These are phyloP conservation scores for Termitomyces sp. DNA, from an alignment of 1,284 basidiomycete species.

Conservation along the genomic window DNA sequence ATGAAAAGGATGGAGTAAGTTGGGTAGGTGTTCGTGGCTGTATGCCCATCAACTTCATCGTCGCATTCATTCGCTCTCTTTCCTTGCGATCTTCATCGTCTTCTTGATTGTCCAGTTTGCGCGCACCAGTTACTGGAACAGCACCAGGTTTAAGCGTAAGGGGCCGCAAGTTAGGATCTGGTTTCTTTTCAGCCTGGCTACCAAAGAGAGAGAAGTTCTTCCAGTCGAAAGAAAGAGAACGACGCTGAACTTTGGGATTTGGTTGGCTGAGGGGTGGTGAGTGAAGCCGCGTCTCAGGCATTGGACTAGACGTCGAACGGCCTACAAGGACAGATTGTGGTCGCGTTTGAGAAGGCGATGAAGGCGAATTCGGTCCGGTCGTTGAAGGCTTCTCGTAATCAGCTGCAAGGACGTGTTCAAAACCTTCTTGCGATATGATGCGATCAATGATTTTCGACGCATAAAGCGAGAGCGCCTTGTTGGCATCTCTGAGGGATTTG, in stretches of 20 bases:
- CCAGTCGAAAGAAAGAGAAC: conserved; percentile 81
- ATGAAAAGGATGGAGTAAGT: conserved; percentile 31
- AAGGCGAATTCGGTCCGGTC: conserved; percentile 26
- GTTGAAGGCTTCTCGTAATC: conserved; percentile 69
- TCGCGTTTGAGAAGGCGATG: conserved; percentile 40
- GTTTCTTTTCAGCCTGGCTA: conserved; percentile 53
- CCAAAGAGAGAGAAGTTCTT: conserved; percentile 67
- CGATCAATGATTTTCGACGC: conserved; percentile 96
- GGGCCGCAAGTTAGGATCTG: conserved; percentile 61
- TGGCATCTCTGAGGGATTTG: conserved; percentile 88
- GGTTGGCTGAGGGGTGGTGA: conserved; percentile 29
- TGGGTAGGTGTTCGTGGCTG: conserved; percentile 46
- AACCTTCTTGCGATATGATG: conserved; percentile 90
- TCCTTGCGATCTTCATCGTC: conserved; percentile 86
- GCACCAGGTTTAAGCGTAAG: conserved; percentile 67
- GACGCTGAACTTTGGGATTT: conserved; percentile 49
- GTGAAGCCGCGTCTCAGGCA: conserved; percentile 26
- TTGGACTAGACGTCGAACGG: conserved; percentile 38
- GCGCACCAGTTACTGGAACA: conserved; percentile 49
- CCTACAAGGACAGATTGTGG: conserved; percentile 57
- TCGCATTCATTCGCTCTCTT: conserved; percentile 78
- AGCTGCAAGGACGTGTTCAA: conserved; percentile 86
- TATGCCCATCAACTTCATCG: conserved; percentile 90
- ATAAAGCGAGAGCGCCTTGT: conserved; percentile 90
- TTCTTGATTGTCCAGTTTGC: conserved; percentile 75